Percentiles rank a stretch among this genome's conserved stretches.
These are phyloP conservation scores for Backusella mclennaniae DNA, from an alignment of 192 early-diverging fungal genomes.

Conservation along the genomic window DNA sequence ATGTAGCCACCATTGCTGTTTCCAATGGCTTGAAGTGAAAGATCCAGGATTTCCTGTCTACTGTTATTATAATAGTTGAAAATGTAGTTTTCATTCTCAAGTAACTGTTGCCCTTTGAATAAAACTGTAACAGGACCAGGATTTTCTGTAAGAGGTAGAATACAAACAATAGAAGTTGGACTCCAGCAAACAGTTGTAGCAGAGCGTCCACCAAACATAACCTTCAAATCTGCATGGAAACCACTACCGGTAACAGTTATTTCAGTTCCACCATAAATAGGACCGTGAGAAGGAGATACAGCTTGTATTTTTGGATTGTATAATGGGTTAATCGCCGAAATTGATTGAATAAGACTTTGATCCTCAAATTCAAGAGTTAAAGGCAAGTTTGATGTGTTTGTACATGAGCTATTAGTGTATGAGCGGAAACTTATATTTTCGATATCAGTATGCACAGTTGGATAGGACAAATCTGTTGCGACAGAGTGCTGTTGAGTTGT, in stretches of 20 bases:
- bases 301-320: slow-evolving; percentile 50
- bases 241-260: slow-evolving; percentile 80
- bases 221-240: slow-evolving; percentile 66
- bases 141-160: slow-evolving; percentile 69
- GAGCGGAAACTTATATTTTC: not conserved
- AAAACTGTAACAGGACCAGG: slow-evolving; percentile 67
- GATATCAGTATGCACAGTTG: not conserved
- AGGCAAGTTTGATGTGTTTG: not conserved
- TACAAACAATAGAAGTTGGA: slow-evolving; percentile 74
- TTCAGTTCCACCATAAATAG: slow-evolving; percentile 79
- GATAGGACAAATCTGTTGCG: not conserved
- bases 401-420: not conserved
- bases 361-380: not conserved
- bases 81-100: slow-evolving; percentile 15
- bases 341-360: not conserved
- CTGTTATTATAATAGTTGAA: slow-evolving; percentile 50
- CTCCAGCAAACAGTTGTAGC: slow-evolving; percentile 78
- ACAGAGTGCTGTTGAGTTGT: not conserved
- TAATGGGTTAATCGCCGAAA: not conserved
- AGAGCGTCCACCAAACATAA: slow-evolving; percentile 70
- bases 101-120: slow-evolving; percentile 43
- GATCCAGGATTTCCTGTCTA: slow-evolving; percentile 81
- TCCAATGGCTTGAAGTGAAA: slow-evolving; percentile 85
- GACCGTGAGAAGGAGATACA: slow-evolving; percentile 79
- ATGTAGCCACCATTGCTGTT: slow-evolving; percentile 71